Conservation (phyloP, 345 rosid species). For the Hypericum perforatum region DNA sequence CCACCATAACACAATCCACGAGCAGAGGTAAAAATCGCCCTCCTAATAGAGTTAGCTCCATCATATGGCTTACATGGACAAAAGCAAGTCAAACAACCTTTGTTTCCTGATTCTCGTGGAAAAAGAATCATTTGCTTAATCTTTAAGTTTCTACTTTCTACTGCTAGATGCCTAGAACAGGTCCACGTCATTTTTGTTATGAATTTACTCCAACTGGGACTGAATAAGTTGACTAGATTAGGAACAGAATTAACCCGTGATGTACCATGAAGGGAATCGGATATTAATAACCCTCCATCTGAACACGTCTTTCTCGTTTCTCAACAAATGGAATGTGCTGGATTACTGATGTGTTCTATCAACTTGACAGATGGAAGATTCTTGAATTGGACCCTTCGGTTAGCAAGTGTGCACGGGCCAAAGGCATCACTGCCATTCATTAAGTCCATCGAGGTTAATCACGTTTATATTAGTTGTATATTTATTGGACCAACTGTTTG, state of each 20-base stretch:
- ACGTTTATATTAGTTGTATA: neutral
- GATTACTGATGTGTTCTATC: neutral
- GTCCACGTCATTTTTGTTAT: too few relatives aligned
- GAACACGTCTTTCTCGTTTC: constrained; percentile 5
- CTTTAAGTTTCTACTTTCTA: too few relatives aligned
- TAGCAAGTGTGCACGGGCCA: constrained; percentile 67
- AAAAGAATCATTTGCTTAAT: too few relatives aligned
- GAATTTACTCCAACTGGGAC: too few relatives aligned
- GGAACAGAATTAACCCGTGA: too few relatives aligned
- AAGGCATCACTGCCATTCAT: constrained; percentile 68
- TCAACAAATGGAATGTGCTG: neutral
- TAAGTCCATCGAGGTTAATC: constrained; percentile 59
- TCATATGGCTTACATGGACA: neutral
- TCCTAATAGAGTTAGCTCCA: neutral
- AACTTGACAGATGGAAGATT: constrained; percentile 46
- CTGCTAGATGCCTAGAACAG: too few relatives aligned
- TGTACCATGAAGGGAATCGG: too few relatives aligned
- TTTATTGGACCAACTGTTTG: neutral
- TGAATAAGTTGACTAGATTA: too few relatives aligned
- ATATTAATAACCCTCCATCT: constrained; percentile 4
- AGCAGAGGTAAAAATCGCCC: constrained; percentile 30
- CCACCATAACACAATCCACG: constrained; percentile 42
- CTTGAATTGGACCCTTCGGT: constrained; percentile 73
- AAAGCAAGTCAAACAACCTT: neutral
- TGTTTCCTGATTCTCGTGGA: neutral